Conservation (phyloP, 2,329 filamentous ascomycete genomes). For the Penicillium decumbens region DNA sequence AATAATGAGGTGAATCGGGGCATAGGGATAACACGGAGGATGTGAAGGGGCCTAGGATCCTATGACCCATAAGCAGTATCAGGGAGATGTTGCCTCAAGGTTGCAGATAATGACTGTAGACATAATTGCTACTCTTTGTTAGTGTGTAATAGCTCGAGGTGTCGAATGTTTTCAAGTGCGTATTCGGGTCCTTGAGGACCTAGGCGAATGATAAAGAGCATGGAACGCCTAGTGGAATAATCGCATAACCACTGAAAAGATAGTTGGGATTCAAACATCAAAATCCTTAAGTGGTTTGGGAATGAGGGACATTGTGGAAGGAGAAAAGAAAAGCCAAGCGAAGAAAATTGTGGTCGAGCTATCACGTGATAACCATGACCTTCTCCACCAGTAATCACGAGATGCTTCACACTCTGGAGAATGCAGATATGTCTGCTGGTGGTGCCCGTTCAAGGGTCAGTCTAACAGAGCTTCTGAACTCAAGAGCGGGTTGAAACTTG, state of each 20-base stretch:
- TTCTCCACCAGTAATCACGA: background rate
- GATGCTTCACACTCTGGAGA: background rate
- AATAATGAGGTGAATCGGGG: conserved; percentile 15
- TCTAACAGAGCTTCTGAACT: conserved; percentile 14
- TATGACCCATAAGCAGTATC: background rate
- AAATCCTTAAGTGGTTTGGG: background rate
- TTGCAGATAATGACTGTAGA: background rate
- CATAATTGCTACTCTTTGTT: background rate
- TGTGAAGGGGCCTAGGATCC: background rate
- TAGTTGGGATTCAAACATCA: conserved; percentile 2
- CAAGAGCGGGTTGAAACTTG: conserved; percentile 24
- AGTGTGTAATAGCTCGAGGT: background rate
- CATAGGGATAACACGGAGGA: background rate
- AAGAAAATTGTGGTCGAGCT: conserved; percentile 9
- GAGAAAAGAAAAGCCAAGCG: conserved; percentile 6
- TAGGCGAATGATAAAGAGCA: background rate
- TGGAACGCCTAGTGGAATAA: background rate
- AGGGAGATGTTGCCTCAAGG: background rate
- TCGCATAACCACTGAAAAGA: background rate
- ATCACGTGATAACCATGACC: conserved; percentile 4
- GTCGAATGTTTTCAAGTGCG: background rate
- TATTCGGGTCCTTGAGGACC: background rate
- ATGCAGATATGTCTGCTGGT: background rate
- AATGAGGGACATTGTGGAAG: background rate
- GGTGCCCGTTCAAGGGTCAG: background rate